Evolutionary conservation across 305 asterid species (phyloP), one percentile per base, ranked within the genome.

Genomic region (Fraxinus albicans): DNA sequence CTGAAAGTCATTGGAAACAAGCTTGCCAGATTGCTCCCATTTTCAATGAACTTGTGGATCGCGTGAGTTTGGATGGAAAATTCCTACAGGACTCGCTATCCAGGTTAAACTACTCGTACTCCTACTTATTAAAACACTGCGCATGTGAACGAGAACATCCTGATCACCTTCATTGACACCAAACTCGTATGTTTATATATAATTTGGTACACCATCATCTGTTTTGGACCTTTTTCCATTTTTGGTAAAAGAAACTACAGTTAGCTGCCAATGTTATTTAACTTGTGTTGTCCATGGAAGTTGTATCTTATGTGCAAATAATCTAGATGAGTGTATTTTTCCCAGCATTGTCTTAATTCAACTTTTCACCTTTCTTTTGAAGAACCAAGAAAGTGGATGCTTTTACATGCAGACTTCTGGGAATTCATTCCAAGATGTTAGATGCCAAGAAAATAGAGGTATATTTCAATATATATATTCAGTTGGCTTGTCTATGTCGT

Each of bases 21-120:
- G 98, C 99, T 87, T 91, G 97, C 87, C 98, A 93, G 90, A 91
- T 94, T 63, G 98, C 98, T 81, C 99, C 99, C 25, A 91, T 96
- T 86, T 93, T 96, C 88, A 96, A 95, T 83, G 98, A 95, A 80
- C 97, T 96, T 4, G 88, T 95, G 13, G 99, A 96, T 85, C 93
- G 98, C 1, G 97, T 93, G 85, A 95, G 98, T 88, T 88, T 91
- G 93, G 97, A 93, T 83, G 91, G 94, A 17, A 80, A 93, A 74
- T 96, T 96, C 89, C 85, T 96, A 70, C 98, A 96, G 86, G 94
- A 96, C 55, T 89, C 99, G 3, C 97, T 96, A 44, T 91, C 98
- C 85, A 91, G 99, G 98, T 96, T 77, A 81, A 78, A 69, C 55
- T 42, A 47, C 77, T 82, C 29, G 31, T 70, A 50, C 23, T 79